phyloP scores from a whole-genome alignment of 2,329 filamentous ascomycete genomes.

The Xylariaceae sp. region DNA sequence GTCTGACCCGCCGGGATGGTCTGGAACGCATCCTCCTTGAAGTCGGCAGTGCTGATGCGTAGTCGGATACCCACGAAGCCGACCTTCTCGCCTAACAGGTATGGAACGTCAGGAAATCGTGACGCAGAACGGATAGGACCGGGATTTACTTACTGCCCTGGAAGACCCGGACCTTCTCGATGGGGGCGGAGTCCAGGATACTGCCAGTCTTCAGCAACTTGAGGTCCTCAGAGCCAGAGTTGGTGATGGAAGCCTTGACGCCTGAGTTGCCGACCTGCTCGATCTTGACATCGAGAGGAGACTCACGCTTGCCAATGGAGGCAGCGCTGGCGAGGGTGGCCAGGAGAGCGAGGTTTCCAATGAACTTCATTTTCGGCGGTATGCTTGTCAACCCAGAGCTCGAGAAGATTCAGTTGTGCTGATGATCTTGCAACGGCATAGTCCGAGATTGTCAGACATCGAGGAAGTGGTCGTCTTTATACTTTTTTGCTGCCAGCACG shows the following conservation, averaged over 20 bases:
- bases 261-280: slow-evolving; percentile 48
- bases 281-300: slow-evolving; percentile 44
- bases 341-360: slow-evolving; percentile 35
- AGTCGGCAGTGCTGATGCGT: slow-evolving; percentile 41
- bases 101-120: neutral
- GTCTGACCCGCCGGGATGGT: slow-evolving; percentile 46
- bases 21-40: slow-evolving; percentile 48
- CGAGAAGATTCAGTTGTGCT: slow-evolving; percentile 15
- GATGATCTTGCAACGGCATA: slow-evolving; percentile 19
- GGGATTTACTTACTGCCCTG: slow-evolving; percentile 39
- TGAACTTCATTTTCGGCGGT: slow-evolving; percentile 38
- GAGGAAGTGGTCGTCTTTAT: slow-evolving; percentile 19
- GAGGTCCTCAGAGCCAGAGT: slow-evolving; percentile 46
- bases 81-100: slow-evolving; percentile 16
- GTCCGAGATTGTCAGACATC: slow-evolving; percentile 12
- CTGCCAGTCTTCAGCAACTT: slow-evolving; percentile 52
- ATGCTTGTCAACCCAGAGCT: slow-evolving; percentile 6
- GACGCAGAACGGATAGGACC: neutral
- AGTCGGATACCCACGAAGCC: slow-evolving; percentile 47
- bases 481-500: slow-evolving; percentile 4
- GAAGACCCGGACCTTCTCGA: slow-evolving; percentile 52
- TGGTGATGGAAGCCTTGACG: slow-evolving; percentile 51
- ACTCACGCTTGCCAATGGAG: slow-evolving; percentile 37
- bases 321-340: slow-evolving; percentile 37
- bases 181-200: slow-evolving; percentile 48